Base-by-base conservation (phyloP, 2,329 filamentous ascomycete genomes). In the Aureobasidium lini region DNA sequence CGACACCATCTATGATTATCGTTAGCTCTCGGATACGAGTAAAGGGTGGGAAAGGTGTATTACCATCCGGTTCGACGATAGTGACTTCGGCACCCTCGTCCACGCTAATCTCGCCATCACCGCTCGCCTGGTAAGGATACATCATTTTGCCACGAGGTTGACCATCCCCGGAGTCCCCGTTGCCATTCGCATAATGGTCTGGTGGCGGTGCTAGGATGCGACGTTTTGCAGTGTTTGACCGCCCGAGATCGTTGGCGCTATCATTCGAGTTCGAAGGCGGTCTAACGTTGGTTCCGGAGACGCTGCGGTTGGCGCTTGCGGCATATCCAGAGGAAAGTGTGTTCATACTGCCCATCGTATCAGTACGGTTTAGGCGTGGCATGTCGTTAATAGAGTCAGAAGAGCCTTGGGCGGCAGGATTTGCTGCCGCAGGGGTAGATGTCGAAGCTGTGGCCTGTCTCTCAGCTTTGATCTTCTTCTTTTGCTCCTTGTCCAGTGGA, bases 401-500 rank as follows among this genome's bases (percentile, higher is more conserved):
- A 1, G 57, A 59, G 39, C 57, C 61, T 28, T 59, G 57, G n/a
- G 57, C 54, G 2, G 37, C 53, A 23, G 47, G 7, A 32, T 56
- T 59, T 28, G 68, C 67, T 43, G 42, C 53, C 34, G 50, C 57
- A 28, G 47, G 29, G 18, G 42, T 49, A 4, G 61, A 42, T 8
- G 84, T 76, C 67, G 87, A 89, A 11, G 92, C 88, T 4, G 86
- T 81, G 61, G 89, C 87, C 74, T 97, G 93, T 62, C 92, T 84
- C 70, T 92, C 87, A 43, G 82, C 81, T 74, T 97, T 97, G 43
- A 95, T 80, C 68, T 92, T 95, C 79, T 96, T 99, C 77, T 87
- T 92, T 67, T 96, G 92, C 63, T 97, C 94, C 74, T 97, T 99
- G 63, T 81, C 87, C 70, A 94, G 85, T 70, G 97, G 94, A 52